These are phyloP conservation scores for Dovyalis caffra DNA, from an alignment of 345 rosid genomes.

Conservation along the genomic window DNA sequence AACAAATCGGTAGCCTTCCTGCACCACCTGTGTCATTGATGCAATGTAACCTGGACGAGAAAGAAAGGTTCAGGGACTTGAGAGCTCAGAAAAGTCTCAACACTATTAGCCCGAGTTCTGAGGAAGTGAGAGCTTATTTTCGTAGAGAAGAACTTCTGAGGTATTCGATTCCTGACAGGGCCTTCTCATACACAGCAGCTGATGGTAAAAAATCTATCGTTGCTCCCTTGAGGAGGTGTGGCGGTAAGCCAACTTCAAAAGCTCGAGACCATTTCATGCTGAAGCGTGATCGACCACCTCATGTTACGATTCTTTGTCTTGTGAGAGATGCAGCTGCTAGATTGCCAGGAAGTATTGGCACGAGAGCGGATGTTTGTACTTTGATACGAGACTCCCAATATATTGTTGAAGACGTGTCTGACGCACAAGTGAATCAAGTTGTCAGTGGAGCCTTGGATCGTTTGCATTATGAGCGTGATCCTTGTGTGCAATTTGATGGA, in stretches of 20 bases:
- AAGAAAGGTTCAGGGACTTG: slow-evolving; percentile 94
- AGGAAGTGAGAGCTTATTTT: slow-evolving; percentile 87
- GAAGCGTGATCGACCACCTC: slow-evolving; percentile 98
- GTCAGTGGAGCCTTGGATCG: slow-evolving; percentile 99
- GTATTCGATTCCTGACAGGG: slow-evolving; percentile 97
- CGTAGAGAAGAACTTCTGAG: slow-evolving; percentile 87
- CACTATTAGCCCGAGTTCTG: slow-evolving; percentile 78
- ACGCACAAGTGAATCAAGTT: slow-evolving; percentile 88
- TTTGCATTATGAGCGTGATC: slow-evolving; percentile 97
- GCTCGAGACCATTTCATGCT: slow-evolving; percentile 99
- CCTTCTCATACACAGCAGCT: slow-evolving; percentile 94
- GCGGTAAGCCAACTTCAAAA: slow-evolving; percentile 99
- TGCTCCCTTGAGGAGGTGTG: slow-evolving; percentile 98
- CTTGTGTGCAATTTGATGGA: slow-evolving; percentile 90
- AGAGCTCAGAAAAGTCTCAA: slow-evolving; percentile 98
- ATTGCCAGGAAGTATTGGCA: slow-evolving; percentile 97
- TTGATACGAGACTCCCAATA: slow-evolving; percentile 92
- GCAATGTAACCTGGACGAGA: slow-evolving; percentile 88
- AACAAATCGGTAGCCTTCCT: slow-evolving; percentile 93
- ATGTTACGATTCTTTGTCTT: slow-evolving; percentile 95
- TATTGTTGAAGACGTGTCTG: slow-evolving; percentile 89
- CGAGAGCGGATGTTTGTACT: slow-evolving; percentile 99
- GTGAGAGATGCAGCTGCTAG: slow-evolving; percentile 99
- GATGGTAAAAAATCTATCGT: slow-evolving; percentile 96
- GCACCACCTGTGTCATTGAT: slow-evolving; percentile 79